Evolutionary conservation across 2,329 filamentous ascomycete genomes (phyloP).

Genomic region (Fusarium sp.): DNA sequence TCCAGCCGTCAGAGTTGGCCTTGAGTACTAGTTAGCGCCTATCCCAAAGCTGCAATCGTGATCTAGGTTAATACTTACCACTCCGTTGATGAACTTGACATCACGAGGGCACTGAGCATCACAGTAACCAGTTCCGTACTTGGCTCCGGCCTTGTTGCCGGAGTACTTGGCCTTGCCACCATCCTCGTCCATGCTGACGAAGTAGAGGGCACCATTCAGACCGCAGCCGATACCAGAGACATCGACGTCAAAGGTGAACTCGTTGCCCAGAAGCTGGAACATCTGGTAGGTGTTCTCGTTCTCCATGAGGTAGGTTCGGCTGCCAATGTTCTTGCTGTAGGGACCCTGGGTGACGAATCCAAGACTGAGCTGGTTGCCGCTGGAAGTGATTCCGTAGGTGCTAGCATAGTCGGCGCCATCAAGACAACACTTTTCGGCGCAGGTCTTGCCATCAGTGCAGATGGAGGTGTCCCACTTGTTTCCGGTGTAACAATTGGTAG

Average conservation of each 20-base stretch:
- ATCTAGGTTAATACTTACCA: slow-evolving; percentile 45
- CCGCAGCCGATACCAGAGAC: slow-evolving; percentile 75
- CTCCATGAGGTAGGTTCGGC: slow-evolving; percentile 73
- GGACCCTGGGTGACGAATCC: slow-evolving; percentile 66
- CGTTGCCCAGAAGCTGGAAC: slow-evolving; percentile 72
- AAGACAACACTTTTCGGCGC: slow-evolving; percentile 61
- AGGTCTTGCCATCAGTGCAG: slow-evolving; percentile 54
- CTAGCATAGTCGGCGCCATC: slow-evolving; percentile 63
- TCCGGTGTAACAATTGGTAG: slow-evolving; percentile 67
- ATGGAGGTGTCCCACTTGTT: slow-evolving; percentile 58
- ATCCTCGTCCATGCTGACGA: slow-evolving; percentile 69
- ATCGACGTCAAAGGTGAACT: slow-evolving; percentile 79
- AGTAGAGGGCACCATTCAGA: slow-evolving; percentile 77
- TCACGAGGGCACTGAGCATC: slow-evolving; percentile 64
- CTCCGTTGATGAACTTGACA: slow-evolving; percentile 68
- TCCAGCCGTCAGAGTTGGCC: slow-evolving; percentile 65
- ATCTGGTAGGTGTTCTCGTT: slow-evolving; percentile 70
- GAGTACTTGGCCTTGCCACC: slow-evolving; percentile 63
- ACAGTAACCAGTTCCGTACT: slow-evolving; percentile 69
- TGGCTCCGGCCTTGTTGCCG: slow-evolving; percentile 63
- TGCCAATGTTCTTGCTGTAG: slow-evolving; percentile 60
- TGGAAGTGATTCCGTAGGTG: slow-evolving; percentile 66
- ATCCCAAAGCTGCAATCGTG: not conserved
- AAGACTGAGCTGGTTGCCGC: slow-evolving; percentile 62
- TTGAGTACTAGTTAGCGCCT: slow-evolving; percentile 47